Conservation (phyloP, 2,329 filamentous ascomycete genomes). For the Hypoxylon sp. region DNA sequence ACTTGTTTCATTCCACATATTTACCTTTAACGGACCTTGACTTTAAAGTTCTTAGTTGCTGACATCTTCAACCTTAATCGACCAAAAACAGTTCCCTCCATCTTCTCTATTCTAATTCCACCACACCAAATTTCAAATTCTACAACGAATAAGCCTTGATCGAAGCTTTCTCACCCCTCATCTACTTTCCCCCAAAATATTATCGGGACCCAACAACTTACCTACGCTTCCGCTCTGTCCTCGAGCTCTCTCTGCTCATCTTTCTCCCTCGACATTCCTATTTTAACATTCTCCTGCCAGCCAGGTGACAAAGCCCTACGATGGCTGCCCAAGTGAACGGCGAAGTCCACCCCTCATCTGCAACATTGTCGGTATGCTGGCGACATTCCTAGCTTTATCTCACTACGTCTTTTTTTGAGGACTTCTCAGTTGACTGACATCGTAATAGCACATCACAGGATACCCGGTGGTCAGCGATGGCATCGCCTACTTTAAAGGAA, state of each 20-base stretch:
- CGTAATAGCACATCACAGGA: constrained; percentile 81
- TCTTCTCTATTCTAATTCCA: constrained; percentile 30
- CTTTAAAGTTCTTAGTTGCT: constrained; percentile 37
- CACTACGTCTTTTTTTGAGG: background rate
- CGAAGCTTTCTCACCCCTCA: constrained; percentile 21
- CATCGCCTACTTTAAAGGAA: constrained; percentile 82
- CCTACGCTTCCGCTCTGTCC: constrained; percentile 18
- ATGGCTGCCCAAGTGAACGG: constrained; percentile 56
- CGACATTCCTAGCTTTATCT: constrained; percentile 1
- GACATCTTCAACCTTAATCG: constrained; percentile 41
- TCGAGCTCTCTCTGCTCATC: constrained; percentile 27
- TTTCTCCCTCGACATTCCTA: constrained; percentile 23
- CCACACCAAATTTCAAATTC: constrained; percentile 13
- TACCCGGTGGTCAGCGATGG: constrained; percentile 88
- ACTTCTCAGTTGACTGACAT: constrained; percentile 25
- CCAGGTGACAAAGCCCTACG: constrained; percentile 20
- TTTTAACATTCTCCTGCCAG: constrained; percentile 17
- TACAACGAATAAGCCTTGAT: constrained; percentile 28
- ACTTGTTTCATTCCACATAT: constrained; percentile 34
- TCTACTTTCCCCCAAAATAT: constrained; percentile 15
- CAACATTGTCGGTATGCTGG: constrained; percentile 54
- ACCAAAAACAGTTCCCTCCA: constrained; percentile 12
- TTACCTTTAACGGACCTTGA: constrained; percentile 38
- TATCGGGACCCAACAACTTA: constrained; percentile 34
- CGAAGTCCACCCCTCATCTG: constrained; percentile 54